A percentile compares a stretch with the other conserved stretches of the same genome.
Evolutionary conservation across 768 basidiomycete genomes (phyloP).

Genomic region (Kwoniella sp.): DNA sequence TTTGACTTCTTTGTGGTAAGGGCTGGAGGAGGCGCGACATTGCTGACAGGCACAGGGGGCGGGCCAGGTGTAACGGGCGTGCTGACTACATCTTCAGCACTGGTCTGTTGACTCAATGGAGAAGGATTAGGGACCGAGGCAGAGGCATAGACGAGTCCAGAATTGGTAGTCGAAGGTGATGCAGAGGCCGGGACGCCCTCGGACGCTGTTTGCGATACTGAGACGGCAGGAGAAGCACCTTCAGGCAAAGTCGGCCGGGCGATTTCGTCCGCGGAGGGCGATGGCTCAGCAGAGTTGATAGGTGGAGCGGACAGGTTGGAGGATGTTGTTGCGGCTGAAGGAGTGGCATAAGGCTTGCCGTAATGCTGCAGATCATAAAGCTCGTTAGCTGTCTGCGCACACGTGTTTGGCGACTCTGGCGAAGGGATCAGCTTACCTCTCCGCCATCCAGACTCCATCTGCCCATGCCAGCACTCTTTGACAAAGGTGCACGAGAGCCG

Average conservation of each 20-base stretch:
- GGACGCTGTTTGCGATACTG: neutral
- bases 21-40: conserved; percentile 4
- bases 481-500: conserved; percentile 34
- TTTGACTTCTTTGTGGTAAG: conserved; percentile 36
- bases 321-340: conserved; percentile 40
- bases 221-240: conserved; percentile 19
- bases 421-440: conserved; percentile 40
- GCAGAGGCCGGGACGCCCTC: conserved; percentile 2
- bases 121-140: conserved; percentile 22
- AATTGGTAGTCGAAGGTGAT: neutral
- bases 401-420: neutral
- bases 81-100: conserved; percentile 1
- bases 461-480: conserved; percentile 48
- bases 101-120: conserved; percentile 30
- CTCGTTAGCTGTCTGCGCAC: conserved; percentile 9
- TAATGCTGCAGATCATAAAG: conserved; percentile 30
- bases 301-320: conserved; percentile 44
- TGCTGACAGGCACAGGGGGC: conserved; percentile 20
- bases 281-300: conserved; percentile 34
- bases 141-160: conserved; percentile 9
- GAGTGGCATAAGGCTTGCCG: conserved; percentile 34
- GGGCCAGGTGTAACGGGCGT: conserved; percentile 4
- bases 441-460: conserved; percentile 50
- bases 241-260: conserved; percentile 28
- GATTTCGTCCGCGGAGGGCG: conserved; percentile 36